Evolutionary conservation across 495 filamentous ascomycete genomes (phyloP), one percentile per base, ranked within the genome.

Genomic region (Choiromyces venosus): DNA sequence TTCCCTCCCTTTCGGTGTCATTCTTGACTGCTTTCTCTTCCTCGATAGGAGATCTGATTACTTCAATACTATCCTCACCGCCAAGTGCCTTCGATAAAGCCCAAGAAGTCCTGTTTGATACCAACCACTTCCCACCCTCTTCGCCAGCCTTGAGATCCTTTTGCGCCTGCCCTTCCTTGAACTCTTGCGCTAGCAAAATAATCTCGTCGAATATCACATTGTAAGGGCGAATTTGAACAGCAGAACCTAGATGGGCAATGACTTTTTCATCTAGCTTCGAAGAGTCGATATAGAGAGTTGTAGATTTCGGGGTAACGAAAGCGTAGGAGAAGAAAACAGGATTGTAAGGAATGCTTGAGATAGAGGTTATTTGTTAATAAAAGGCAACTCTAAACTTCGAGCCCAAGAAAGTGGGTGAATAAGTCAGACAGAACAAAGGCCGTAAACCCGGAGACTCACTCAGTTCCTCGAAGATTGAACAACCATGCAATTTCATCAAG

Each of bases 11-110:
- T 83, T 99, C 96, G 2, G 86, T 88, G 71, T 93, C 91, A 77
- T 98, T 99, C 85, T 99, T 99, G 80, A 97, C 85, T n/a, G 96
- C 93, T 84, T 99, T 99, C 29, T 93, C 89, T 83, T 97, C 94
- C n/a, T 88, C 90, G 71, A 98, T 87, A 1, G 92, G 94, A 81
- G 93, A 97, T 64, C 95, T 87, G 40, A 90, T 83, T 78, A 97
- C 95, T 67, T 98, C 93, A 1, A 95, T 91, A 73, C 90, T 87
- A 16, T 91, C 89, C 73, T 93, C 91, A n/a, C 94, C 96, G 33
- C 96, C 96, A 10, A 99, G 86, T 36, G 89, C 90, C 67, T 93
- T 85, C 78, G 91, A 94, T 25, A 99, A 84, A 9, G 94, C 96
- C 96, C 96, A 99, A 4, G 95, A 97, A 5, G 91, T 91, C 82